Evolutionary conservation across 2,329 filamentous ascomycete species (phyloP), one percentile per base, ranked within the genome.

Genomic region (Aspergillus pseudoterreus): DNA sequence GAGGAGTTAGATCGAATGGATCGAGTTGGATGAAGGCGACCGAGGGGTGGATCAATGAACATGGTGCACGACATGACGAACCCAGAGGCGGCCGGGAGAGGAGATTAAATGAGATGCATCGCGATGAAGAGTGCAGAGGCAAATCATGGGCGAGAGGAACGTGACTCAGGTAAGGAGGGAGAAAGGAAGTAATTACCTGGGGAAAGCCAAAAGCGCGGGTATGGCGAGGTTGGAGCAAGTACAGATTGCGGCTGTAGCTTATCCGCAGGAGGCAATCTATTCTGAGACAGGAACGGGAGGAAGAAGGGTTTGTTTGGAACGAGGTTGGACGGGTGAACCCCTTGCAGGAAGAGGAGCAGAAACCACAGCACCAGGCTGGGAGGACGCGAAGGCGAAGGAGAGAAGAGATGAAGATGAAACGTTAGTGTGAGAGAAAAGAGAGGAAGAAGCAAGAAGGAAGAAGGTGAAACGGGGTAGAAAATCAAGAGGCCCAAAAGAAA

Each of bases 311-410:
- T 9, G 27, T 30, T 30, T 9, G 27, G 27, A 30, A 30, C 27
- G 27, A 30, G 27, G 27, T 30, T 30, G 27, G 27, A 30, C 27
- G 27, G 27, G 9, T 8, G 27, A 30, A 30, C 27, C 8, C 60
- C 56, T 59, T 61, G 53, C 52, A 53, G 56, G 52, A 53, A 56
- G 50, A 42, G 43, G 51, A 53, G 55, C 47, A 57, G 58, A 65
- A 60, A 55, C 43, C 45, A 52, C 60, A 64, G 59, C 59, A 53
- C 62, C 61, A 60, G 64, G 64, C 64, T 59, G 61, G 53, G 35
- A 38, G 35, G 12, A 6, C 6, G 8, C 35, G 35, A 17, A 38
- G 35, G 35, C 55, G 52, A 54, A 53, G 44, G 39, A 51, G 42
- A 49, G 50, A 55, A 51, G 42, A 49, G 50, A 55, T 43, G 30